phyloP scores from a whole-genome alignment of 306 rosid species.

The Hippophae tibetana region DNA sequence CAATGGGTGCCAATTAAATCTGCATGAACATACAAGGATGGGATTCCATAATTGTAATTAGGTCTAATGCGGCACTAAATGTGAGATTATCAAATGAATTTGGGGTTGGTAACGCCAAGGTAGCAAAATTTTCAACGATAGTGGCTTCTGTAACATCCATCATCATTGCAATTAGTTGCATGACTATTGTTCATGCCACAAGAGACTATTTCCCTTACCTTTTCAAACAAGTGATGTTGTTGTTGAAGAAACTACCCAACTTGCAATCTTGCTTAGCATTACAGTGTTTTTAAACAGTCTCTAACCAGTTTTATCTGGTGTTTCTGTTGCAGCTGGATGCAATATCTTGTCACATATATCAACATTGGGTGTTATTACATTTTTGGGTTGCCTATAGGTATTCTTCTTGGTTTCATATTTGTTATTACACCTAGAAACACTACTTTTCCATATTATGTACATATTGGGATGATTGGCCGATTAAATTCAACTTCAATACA shows the following conservation, averaged over 20 bases:
- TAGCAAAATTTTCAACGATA: constrained; percentile 53
- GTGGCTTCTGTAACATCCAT: constrained; percentile 66
- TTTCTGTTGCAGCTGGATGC: no score
- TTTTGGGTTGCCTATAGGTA: constrained; percentile 70
- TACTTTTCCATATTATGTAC: no score
- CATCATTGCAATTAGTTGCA: constrained; percentile 39
- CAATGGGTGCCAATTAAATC: constrained; percentile 61
- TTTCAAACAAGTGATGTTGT: constrained; percentile 50
- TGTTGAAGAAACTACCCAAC: constrained; percentile 57
- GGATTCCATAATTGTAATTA: constrained; percentile 65
- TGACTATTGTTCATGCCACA: constrained; percentile 35
- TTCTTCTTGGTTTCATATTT: constrained; percentile 57
- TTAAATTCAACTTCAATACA: no score
- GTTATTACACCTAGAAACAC: no score
- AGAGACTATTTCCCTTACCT: constrained; percentile 51
- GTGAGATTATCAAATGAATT: constrained; percentile 88
- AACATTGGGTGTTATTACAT: background rate
- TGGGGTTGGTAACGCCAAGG: constrained; percentile 45
- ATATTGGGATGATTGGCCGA: no score
- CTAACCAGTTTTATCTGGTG: no score
- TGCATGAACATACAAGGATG: constrained; percentile 73
- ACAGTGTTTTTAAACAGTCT: constrained; percentile 14
- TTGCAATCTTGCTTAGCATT: constrained; percentile 44
- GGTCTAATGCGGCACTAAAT: constrained; percentile 73
- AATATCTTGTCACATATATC: no score